A percentile compares a stretch with the other conserved stretches of the same genome.
These are phyloP conservation scores for Suillus plorans DNA, from an alignment of 768 basidiomycete genomes.

Conservation along the genomic window DNA sequence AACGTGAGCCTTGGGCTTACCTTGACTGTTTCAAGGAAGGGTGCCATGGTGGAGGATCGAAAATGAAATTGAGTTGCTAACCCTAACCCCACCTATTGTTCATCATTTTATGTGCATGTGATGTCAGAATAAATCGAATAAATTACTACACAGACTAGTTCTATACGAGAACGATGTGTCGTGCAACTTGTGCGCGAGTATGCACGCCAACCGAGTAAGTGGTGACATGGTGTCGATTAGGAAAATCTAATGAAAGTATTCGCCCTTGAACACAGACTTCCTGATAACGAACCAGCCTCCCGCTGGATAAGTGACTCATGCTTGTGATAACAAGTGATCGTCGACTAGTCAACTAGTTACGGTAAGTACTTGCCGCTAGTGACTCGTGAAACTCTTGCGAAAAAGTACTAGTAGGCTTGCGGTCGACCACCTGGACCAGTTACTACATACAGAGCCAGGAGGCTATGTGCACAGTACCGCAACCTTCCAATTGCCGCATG, in stretches of 20 bases:
- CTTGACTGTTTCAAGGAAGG: slow-evolving; percentile 72
- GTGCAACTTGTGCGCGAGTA: not conserved
- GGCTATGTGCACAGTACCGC: no score
- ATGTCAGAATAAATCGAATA: no score
- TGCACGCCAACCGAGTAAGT: not conserved
- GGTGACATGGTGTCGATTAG: not conserved
- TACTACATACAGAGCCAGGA: no score
- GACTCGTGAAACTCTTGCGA: no score
- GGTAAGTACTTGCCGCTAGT: no score
- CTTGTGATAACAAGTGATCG: no score
- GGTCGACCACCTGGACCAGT: no score
- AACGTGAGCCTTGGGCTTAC: slow-evolving; percentile 29
- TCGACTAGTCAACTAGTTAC: no score
- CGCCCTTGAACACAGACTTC: not conserved
- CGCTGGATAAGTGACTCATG: no score
- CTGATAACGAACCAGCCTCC: not conserved
- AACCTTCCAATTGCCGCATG: no score
- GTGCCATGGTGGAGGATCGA: slow-evolving; percentile 51
- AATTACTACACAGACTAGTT: no score
- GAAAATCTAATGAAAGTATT: not conserved
- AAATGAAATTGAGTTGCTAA: not conserved
- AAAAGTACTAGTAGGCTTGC: no score
- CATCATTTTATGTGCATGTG: not conserved
- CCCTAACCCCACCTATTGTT: not conserved
- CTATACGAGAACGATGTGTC: not conserved